Percentiles rank a stretch among this genome's conserved stretches.
phyloP scores from a whole-genome alignment of 768 basidiomycete genomes.

The Suillus alpinus region DNA sequence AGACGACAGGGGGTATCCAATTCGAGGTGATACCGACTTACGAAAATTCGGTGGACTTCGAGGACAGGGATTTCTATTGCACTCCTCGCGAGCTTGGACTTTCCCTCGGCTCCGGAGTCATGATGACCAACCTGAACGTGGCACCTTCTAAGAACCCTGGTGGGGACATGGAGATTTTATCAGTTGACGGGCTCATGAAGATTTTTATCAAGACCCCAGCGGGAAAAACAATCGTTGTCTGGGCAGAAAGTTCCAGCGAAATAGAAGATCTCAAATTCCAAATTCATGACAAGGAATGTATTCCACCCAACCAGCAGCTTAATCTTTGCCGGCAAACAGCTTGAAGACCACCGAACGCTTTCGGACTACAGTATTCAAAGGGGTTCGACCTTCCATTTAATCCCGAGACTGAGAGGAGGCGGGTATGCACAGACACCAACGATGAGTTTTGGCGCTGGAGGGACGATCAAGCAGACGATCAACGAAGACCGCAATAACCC shows the following conservation, averaged over 20 bases:
- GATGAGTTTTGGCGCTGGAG: background rate
- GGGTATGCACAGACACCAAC: conserved; percentile 39
- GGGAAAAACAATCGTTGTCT: conserved; percentile 83
- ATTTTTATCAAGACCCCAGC: conserved; percentile 81
- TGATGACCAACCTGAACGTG: background rate
- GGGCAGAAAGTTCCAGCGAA: conserved; percentile 73
- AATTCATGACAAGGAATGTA: conserved; percentile 92
- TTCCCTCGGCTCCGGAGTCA: background rate
- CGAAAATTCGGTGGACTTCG: background rate
- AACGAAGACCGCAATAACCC: background rate
- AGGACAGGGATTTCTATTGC: background rate
- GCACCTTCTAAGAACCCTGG: too few relatives aligned
- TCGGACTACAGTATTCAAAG: conserved; percentile 95
- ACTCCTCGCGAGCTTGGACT: conserved; percentile 5
- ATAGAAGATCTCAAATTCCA: conserved; percentile 77
- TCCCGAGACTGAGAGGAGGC: conserved; percentile 64
- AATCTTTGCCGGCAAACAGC: conserved; percentile 93
- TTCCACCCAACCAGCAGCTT: conserved; percentile 91
- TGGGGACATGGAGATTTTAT: too few relatives aligned
- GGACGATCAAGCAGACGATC: background rate
- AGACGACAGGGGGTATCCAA: conserved; percentile 12
- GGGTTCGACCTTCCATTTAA: conserved; percentile 91
- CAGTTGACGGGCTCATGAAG: conserved; percentile 48
- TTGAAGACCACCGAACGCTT: conserved; percentile 93
- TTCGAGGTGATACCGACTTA: conserved; percentile 5